Evolutionary conservation across 352 stramenopile genomes (phyloP).

Genomic region (Pythium brachiatum): DNA sequence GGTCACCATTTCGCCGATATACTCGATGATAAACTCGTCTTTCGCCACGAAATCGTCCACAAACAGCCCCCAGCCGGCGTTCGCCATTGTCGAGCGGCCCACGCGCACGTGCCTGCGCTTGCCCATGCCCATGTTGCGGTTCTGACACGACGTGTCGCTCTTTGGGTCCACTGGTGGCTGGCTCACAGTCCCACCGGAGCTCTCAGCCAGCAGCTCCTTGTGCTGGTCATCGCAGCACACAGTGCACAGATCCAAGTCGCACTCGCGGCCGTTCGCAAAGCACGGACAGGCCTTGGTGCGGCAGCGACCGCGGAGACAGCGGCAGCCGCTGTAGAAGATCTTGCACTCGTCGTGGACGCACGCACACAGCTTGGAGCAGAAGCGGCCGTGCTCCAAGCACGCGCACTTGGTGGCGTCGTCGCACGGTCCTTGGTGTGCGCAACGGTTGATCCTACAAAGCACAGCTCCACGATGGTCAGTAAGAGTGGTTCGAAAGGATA

Average conservation of each 20-base stretch:
- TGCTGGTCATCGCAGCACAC: constrained; percentile 62
- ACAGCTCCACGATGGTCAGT: too few species aligned
- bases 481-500: not conserved
- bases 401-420: constrained; percentile 74
- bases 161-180: not conserved
- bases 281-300: constrained; percentile 88
- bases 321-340: constrained; percentile 89
- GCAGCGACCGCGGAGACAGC: constrained; percentile 81
- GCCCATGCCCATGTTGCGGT: constrained; percentile 51
- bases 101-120: constrained; percentile 72
- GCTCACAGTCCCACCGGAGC: not conserved
- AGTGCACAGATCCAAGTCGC: constrained; percentile 91
- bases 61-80: constrained; percentile 91
- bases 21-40: constrained; percentile 94
- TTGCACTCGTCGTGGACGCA: constrained; percentile 75
- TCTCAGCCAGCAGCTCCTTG: constrained; percentile 11
- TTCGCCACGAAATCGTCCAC: constrained; percentile 86
- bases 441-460: constrained; percentile 68
- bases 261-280: constrained; percentile 89
- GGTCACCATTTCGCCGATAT: constrained; percentile 93
- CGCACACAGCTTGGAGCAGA: constrained; percentile 92
- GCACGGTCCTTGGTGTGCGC: constrained; percentile 85
- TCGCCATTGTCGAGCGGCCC: constrained; percentile 69
- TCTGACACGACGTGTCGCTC: constrained; percentile 52
- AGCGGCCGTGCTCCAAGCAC: constrained; percentile 83